Evolutionary conservation across 371 early-diverging fungal genomes (phyloP), one percentile per base, ranked within the genome.

Genomic region (Apophysomyces ossiformis): DNA sequence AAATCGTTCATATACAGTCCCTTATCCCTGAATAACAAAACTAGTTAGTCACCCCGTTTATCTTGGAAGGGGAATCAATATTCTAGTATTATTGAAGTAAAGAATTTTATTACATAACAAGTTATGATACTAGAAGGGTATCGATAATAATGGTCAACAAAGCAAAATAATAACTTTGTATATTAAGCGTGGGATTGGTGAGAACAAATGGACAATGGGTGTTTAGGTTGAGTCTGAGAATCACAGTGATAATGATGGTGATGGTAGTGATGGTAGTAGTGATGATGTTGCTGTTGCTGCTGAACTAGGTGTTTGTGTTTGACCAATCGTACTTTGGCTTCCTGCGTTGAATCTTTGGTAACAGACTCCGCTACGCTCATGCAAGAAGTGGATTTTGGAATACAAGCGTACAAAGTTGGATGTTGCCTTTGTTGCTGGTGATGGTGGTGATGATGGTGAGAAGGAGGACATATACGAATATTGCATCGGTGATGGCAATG

Each of bases 211-310:
- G 54, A 18, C 54, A 21, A 26, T n/a, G 21, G 7, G 9, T 50
- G 54, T 18, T 50, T 50, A 50, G 16, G 21, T 21, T 50, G 54
- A 6, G 54, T 9, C 21, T 50, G 54, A 21, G 54, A 18, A 5
- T 50, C 54, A 50, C 54, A 50, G 54, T 50, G 54, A 11, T 50
- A 50, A 21, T 50, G 54, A 21, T 50, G 54, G 18, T 50, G 54
- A 50, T 50, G 21, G 21, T 50, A 50, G 21, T 50, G 54, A 32
- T 47, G 47, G 16, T 47, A 47, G 16, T 47, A 47, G 18, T 50
- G 54, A 11, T 50, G 13, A 12, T 45, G 13, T 5, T 45, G 46
- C 8, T 45, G 54, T 5, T 50, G 54, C 54, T 50, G 54, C 21
- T 18, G 54, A 8, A 50, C 21, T 21, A 21, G 21, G 54, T 32